phyloP scores from a whole-genome alignment of 1,284 basidiomycete species.

The Apiotrichum gracile region DNA sequence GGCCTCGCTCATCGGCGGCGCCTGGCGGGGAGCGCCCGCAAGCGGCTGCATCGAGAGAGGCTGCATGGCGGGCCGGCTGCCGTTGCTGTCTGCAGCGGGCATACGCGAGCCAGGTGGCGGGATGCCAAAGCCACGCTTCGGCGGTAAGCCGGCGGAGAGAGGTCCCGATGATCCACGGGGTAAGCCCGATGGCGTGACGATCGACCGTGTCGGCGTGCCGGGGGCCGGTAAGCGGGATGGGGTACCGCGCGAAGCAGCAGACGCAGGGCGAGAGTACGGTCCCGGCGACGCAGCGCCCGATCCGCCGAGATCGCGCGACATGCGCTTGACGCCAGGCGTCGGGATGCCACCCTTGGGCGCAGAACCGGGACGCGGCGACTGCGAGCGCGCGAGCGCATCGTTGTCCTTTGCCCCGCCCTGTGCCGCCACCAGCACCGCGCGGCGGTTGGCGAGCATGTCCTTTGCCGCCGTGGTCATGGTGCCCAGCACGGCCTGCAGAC shows the following conservation, averaged over 20 bases:
- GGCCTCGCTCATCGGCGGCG: not conserved
- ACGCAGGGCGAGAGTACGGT: not conserved
- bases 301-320: not conserved
- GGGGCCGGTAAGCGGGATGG: not conserved
- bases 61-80: not conserved
- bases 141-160: not conserved
- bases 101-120: not conserved
- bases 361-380: not conserved
- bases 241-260: not conserved
- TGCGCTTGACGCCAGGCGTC: not conserved
- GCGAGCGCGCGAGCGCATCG: not conserved
- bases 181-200: constrained; percentile 12
- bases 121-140: not conserved
- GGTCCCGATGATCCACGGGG: not conserved
- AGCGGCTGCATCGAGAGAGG: constrained; percentile 26
- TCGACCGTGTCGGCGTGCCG: constrained; percentile 5
- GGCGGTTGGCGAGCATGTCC: constrained; percentile 44
- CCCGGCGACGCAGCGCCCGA: not conserved
- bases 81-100: not conserved
- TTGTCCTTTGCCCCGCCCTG: constrained; percentile 14
- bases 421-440: constrained; percentile 33
- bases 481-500: constrained; percentile 33
- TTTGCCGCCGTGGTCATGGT: constrained; percentile 33
- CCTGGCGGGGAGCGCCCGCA: not conserved
- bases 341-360: not conserved